These are phyloP conservation scores for Colletotrichum chrysophilum DNA, from an alignment of 2,329 filamentous ascomycete genomes.

Conservation along the genomic window DNA sequence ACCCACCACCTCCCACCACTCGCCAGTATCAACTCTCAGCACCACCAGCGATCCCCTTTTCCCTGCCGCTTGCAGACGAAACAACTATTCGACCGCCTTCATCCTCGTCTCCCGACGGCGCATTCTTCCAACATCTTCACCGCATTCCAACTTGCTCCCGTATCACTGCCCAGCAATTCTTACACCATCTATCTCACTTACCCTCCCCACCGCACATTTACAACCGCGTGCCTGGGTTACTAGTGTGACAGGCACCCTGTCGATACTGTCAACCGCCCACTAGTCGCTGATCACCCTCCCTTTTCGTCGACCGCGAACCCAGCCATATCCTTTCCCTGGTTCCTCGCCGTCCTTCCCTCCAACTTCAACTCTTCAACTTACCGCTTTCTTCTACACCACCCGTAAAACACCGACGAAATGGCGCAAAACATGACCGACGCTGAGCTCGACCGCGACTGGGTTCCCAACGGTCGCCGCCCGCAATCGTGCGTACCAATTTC, in stretches of 20 bases:
- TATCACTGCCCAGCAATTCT: neutral
- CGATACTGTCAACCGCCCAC: constrained; percentile 10
- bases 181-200: neutral
- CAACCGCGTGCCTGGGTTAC: neutral
- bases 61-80: constrained; percentile 12
- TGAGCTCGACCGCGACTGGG: constrained; percentile 79
- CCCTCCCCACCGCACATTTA: neutral
- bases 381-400: neutral
- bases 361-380: neutral
- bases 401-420: constrained; percentile 6
- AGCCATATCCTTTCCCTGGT: neutral
- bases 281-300: constrained; percentile 19
- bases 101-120: neutral
- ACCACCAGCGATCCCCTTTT: constrained; percentile 10
- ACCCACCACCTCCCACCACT: neutral
- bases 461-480: constrained; percentile 77
- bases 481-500: constrained; percentile 75
- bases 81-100: constrained; percentile 2
- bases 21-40: neutral
- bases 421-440: constrained; percentile 58
- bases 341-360: neutral
- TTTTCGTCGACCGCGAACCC: constrained; percentile 12
- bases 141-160: neutral
- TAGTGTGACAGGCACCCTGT: constrained; percentile 9
- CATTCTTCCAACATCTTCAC: neutral